phyloP scores from a whole-genome alignment of 2,329 filamentous ascomycete species.

The Talaromyces sp. region DNA sequence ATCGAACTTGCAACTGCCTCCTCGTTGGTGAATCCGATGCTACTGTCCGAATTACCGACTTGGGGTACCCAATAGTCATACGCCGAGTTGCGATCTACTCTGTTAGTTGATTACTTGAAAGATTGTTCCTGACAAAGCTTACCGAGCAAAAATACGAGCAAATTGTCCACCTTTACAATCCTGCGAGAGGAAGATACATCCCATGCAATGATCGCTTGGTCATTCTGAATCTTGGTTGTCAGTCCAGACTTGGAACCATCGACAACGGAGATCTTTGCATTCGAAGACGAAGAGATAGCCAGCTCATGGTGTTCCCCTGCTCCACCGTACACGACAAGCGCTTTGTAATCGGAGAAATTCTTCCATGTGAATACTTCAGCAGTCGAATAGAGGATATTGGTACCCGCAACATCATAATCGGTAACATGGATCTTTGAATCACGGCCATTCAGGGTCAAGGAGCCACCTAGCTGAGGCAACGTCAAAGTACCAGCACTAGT shows the following conservation, averaged over 20 bases:
- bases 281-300: conserved; percentile 30
- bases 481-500: conserved; percentile 40
- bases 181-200: conserved; percentile 50
- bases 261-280: conserved; percentile 27
- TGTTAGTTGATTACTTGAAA: background rate
- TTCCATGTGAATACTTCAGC: conserved; percentile 53
- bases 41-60: conserved; percentile 27
- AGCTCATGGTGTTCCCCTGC: conserved; percentile 41
- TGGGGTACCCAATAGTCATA: conserved; percentile 47
- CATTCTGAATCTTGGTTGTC: conserved; percentile 28
- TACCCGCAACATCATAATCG: conserved; percentile 41
- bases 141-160: conserved; percentile 57
- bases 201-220: conserved; percentile 47
- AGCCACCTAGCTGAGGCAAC: conserved; percentile 41
- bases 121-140: conserved; percentile 22
- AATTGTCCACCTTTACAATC: conserved; percentile 38
- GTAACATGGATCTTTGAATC: conserved; percentile 46
- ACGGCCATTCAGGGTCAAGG: conserved; percentile 38
- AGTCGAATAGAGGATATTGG: conserved; percentile 43
- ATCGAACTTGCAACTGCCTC: conserved; percentile 33
- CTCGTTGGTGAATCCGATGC: conserved; percentile 31
- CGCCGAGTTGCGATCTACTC: conserved; percentile 50
- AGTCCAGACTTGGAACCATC: conserved; percentile 34
- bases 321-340: conserved; percentile 42
- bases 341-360: conserved; percentile 55